phyloP scores from a whole-genome alignment of 2,329 filamentous ascomycete species.

The Ciborinia camelliae region DNA sequence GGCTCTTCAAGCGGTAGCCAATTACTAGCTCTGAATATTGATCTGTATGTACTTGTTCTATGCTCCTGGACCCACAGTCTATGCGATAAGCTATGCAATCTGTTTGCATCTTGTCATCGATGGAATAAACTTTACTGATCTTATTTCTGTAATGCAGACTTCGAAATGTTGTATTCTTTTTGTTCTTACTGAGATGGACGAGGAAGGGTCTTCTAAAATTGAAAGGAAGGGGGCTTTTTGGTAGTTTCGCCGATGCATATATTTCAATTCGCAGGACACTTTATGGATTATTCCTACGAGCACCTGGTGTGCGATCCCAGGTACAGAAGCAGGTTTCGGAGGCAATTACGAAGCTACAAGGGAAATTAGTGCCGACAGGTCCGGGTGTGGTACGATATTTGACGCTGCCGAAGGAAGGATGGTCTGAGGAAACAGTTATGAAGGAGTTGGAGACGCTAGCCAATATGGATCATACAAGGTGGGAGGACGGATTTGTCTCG shows the following conservation, averaged over 20 bases:
- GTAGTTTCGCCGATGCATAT: conserved; percentile 74
- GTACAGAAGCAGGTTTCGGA: conserved; percentile 82
- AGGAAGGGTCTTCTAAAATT: conserved; percentile 79
- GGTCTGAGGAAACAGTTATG: conserved; percentile 73
- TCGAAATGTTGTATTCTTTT: conserved; percentile 82
- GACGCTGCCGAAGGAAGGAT: conserved; percentile 76
- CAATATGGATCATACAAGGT: conserved; percentile 87
- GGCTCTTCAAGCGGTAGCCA: conserved; percentile 51
- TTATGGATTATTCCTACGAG: conserved; percentile 81
- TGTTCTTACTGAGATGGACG: conserved; percentile 81
- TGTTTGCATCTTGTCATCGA: conserved; percentile 1
- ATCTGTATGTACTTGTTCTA: conserved; percentile 54
- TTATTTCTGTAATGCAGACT: conserved; percentile 49
- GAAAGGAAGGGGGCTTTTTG: conserved; percentile 82
- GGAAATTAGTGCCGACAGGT: conserved; percentile 74
- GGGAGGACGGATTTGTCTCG: conserved; percentile 93
- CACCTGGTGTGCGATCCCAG: conserved; percentile 81
- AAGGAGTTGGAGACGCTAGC: conserved; percentile 76
- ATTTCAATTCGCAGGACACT: conserved; percentile 64
- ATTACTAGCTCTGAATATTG: conserved; percentile 60
- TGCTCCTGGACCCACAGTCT: conserved; percentile 4
- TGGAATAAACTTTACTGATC: background rate
- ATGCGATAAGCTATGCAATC: conserved; percentile 13
- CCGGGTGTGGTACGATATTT: conserved; percentile 71
- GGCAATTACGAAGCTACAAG: conserved; percentile 74